phyloP scores from a whole-genome alignment of 345 rosid genomes.

The Eucalyptus cloeziana region DNA sequence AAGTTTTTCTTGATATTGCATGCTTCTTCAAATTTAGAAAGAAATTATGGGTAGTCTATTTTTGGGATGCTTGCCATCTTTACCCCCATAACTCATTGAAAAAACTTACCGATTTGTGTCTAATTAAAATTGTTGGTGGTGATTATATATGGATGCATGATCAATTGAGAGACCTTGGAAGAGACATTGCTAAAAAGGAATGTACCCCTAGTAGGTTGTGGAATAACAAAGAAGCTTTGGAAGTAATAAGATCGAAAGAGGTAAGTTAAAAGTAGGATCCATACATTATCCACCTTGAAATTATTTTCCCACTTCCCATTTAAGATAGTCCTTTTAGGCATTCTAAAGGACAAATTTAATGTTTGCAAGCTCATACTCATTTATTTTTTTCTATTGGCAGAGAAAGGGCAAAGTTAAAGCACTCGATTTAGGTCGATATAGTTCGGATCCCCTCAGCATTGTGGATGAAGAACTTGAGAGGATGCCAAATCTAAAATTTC shows the following conservation, averaged over 20 bases:
- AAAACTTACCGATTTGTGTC: background rate
- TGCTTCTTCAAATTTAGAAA: fast-evolving
- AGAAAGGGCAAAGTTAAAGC: fast-evolving
- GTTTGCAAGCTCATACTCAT: background rate
- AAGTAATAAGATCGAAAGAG: fast-evolving
- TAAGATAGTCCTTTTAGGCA: fast-evolving
- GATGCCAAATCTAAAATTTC: background rate
- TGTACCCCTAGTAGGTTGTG: background rate
- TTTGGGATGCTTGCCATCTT: background rate
- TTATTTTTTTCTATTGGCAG: background rate
- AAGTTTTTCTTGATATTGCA: background rate
- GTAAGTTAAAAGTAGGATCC: background rate
- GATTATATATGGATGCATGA: background rate
- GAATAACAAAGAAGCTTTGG: background rate
- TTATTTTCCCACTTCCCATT: background rate
- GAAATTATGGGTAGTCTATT: background rate
- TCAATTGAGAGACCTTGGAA: background rate
- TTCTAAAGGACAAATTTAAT: background rate
- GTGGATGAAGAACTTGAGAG: background rate
- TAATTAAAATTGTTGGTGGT: background rate
- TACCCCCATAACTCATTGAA: fast-evolving
- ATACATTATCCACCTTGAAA: background rate
- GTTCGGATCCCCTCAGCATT: fast-evolving
- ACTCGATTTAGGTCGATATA: fast-evolving
- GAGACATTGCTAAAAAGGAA: background rate